Evolutionary conservation across 1,139 yeast genomes (phyloP).

Genomic region (Saccharomyces hybrid): DNA sequence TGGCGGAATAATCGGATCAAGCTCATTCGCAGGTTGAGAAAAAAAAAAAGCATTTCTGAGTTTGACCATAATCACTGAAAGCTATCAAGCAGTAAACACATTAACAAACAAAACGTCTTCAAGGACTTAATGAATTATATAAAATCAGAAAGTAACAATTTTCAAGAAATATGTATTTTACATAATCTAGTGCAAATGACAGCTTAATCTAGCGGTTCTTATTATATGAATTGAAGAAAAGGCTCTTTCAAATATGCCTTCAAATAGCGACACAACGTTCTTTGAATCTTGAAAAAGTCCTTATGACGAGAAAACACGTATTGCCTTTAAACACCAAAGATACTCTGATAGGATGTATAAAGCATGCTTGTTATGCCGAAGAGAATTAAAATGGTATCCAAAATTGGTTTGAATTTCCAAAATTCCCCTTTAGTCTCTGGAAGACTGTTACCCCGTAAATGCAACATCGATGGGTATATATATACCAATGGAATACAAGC

Average conservation of each 20-base stretch:
- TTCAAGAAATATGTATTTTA: no score
- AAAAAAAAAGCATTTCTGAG: not conserved
- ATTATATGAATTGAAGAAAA: no score
- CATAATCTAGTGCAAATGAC: no score
- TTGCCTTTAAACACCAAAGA: slow-evolving; percentile 21
- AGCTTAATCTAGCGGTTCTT: no score
- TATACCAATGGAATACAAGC: slow-evolving; percentile 80
- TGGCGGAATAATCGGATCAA: not conserved
- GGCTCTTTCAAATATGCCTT: no score
- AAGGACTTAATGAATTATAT: no score
- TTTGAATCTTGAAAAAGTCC: not conserved
- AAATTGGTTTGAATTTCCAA: slow-evolving; percentile 13
- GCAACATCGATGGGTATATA: slow-evolving; percentile 75
- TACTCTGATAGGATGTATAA: slow-evolving; percentile 59
- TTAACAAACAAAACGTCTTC: not conserved
- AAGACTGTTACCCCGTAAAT: slow-evolving; percentile 37
- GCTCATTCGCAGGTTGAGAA: not conserved
- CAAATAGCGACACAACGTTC: not conserved
- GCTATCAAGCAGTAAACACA: no score
- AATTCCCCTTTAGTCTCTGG: slow-evolving; percentile 22
- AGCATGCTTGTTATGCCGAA: slow-evolving; percentile 56
- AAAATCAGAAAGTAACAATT: no score
- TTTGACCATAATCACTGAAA: not conserved
- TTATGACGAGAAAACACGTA: not conserved
- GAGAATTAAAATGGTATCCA: slow-evolving; percentile 44